These are phyloP conservation scores for Neofusicoccum umdonicola DNA, from an alignment of 2,329 filamentous ascomycete species.

Conservation along the genomic window DNA sequence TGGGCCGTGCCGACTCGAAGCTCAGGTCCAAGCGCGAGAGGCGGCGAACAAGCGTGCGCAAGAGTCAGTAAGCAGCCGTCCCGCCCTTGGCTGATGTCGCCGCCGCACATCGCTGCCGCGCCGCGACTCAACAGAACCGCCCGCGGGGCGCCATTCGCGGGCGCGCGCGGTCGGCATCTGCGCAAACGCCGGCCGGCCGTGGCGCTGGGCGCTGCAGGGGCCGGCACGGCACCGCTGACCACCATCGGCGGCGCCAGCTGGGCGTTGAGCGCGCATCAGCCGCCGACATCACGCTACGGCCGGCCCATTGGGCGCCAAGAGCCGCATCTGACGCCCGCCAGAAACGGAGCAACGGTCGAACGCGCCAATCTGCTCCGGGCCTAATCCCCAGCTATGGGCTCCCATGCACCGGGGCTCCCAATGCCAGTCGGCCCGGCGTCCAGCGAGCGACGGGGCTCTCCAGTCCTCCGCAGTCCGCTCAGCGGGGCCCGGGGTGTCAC, in stretches of 20 bases:
- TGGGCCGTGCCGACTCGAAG: background rate
- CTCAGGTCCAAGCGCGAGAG: background rate
- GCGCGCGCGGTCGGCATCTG: background rate
- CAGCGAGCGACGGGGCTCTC: constrained; percentile 1
- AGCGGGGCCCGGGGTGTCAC: constrained; percentile 12
- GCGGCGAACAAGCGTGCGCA: background rate
- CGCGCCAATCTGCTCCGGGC: constrained; percentile 8
- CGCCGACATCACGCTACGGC: constrained; percentile 11
- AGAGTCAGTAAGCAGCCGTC: constrained; percentile 9
- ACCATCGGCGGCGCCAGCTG: background rate
- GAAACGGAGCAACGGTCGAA: constrained; percentile 5
- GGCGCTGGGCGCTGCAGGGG: background rate
- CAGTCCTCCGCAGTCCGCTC: constrained; percentile 9
- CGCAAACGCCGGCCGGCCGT: background rate
- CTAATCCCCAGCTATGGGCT: constrained; percentile 3
- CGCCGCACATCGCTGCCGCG: background rate
- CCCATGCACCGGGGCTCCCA: background rate
- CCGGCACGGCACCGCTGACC: constrained; percentile 2
- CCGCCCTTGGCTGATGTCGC: constrained; percentile 4
- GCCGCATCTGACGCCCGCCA: background rate
- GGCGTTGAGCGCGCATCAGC: background rate
- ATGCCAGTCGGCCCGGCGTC: constrained; percentile 5
- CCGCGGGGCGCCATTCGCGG: background rate
- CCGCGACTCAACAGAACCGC: background rate
- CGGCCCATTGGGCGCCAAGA: constrained; percentile 3